Evolutionary conservation across 2,329 filamentous ascomycete genomes (phyloP).

Genomic region (Microsporum audouinii): DNA sequence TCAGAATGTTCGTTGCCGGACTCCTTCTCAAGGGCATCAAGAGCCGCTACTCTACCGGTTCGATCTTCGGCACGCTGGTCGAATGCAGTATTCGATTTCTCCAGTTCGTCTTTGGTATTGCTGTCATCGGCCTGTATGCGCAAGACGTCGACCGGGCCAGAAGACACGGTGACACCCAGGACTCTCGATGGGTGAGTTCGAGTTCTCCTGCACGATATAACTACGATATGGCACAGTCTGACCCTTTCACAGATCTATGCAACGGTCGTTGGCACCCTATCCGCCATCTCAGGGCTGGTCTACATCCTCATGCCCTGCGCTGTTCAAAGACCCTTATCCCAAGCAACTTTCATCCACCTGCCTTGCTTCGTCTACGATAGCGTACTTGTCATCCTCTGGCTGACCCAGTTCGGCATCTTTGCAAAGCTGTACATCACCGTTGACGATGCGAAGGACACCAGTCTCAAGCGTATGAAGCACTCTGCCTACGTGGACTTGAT

Average conservation of each 20-base stretch:
- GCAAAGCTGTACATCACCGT: conserved; percentile 63
- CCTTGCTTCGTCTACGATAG: conserved; percentile 56
- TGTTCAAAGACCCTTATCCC: conserved; percentile 25
- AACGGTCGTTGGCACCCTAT: conserved; percentile 55
- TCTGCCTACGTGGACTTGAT: conserved; percentile 73
- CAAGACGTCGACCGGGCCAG: conserved; percentile 50
- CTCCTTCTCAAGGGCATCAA: conserved; percentile 16
- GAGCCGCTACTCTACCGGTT: conserved; percentile 14
- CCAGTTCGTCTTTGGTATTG: conserved; percentile 64
- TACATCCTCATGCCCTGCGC: conserved; percentile 54
- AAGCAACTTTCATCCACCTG: conserved; percentile 17
- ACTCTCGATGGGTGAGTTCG: conserved; percentile 57
- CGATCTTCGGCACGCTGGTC: conserved; percentile 16
- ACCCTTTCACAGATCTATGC: conserved; percentile 50
- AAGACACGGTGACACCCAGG: conserved; percentile 40
- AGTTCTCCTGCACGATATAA: background rate
- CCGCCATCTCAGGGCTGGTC: conserved; percentile 51
- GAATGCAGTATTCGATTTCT: conserved; percentile 51
- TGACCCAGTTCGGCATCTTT: conserved; percentile 72
- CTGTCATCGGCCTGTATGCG: conserved; percentile 69
- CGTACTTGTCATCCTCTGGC: conserved; percentile 66
- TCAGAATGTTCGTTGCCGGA: conserved; percentile 12
- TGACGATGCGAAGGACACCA: conserved; percentile 33
- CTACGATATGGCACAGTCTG: background rate
- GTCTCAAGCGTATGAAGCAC: conserved; percentile 66